These are phyloP conservation scores for Hyphopichia homilentoma DNA, from an alignment of 805 yeast species.

Conservation along the genomic window DNA sequence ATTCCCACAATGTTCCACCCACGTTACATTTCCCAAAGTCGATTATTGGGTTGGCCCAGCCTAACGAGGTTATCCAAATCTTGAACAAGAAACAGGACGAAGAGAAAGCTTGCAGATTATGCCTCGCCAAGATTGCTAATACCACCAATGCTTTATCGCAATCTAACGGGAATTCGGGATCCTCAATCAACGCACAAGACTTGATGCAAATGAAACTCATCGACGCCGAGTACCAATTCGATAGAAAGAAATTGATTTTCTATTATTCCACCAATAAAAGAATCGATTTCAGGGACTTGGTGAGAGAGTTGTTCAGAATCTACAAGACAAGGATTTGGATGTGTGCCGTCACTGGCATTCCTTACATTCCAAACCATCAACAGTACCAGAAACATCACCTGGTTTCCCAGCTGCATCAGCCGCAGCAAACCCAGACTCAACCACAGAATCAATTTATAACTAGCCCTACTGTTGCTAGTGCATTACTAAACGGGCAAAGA, in stretches of 20 bases:
- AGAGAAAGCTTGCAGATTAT: constrained; percentile 59
- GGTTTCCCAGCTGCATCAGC: neutral
- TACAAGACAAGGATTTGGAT: constrained; percentile 82
- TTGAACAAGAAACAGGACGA: constrained; percentile 62
- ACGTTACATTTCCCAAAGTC: constrained; percentile 63
- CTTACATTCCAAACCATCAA: constrained; percentile 15
- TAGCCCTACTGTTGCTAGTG: neutral
- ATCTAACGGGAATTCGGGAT: neutral
- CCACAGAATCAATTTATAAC: constrained; percentile 3
- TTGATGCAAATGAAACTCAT: constrained; percentile 50
- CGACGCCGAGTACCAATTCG: constrained; percentile 80
- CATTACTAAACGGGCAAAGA: neutral
- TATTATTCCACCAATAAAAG: constrained; percentile 60
- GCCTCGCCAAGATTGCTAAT: constrained; percentile 54
- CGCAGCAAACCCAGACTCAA: neutral
- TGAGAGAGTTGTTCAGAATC: constrained; percentile 68
- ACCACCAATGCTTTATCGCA: constrained; percentile 19
- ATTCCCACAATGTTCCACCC: constrained; percentile 33
- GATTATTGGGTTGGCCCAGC: constrained; percentile 58
- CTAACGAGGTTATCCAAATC: constrained; percentile 57
- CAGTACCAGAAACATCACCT: constrained; percentile 2
- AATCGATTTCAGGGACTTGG: constrained; percentile 69
- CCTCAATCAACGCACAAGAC: neutral
- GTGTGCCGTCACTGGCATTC: constrained; percentile 59
- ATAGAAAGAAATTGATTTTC: constrained; percentile 70